A percentile compares a stretch with the other conserved stretches of the same genome.
phyloP scores from a whole-genome alignment of 1,284 basidiomycete genomes.

The Boletus semigastroideus region DNA sequence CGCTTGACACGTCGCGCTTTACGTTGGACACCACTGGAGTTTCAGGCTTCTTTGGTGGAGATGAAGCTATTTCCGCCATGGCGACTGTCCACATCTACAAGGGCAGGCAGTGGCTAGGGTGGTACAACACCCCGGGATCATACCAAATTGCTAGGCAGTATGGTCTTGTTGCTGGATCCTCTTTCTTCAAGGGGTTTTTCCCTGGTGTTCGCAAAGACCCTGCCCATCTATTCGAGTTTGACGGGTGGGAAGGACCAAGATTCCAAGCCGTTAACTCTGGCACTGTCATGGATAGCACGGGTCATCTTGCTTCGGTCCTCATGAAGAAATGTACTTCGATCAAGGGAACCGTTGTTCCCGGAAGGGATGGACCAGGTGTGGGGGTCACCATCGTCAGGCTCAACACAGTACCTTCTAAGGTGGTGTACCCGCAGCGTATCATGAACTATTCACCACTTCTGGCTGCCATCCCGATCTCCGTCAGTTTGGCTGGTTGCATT shows the following conservation, averaged over 20 bases:
- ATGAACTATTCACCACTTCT: constrained; percentile 12
- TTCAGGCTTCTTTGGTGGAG: constrained; percentile 17
- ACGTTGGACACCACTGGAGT: constrained; percentile 26
- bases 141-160: constrained; percentile 31
- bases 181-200: constrained; percentile 27
- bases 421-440: constrained; percentile 8
- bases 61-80: constrained; percentile 34
- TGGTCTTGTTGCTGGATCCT: constrained; percentile 25
- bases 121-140: constrained; percentile 35
- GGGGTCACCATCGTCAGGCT: constrained; percentile 23
- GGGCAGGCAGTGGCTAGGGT: constrained; percentile 29
- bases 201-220: constrained; percentile 26
- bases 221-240: constrained; percentile 24
- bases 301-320: constrained; percentile 16
- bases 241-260: constrained; percentile 24
- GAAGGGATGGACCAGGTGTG: constrained; percentile 19
- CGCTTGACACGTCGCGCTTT: constrained; percentile 17
- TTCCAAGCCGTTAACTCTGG: constrained; percentile 18
- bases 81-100: constrained; percentile 29
- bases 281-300: constrained; percentile 18
- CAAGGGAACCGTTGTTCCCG: constrained; percentile 2
- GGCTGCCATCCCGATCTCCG: constrained; percentile 19
- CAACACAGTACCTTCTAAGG: constrained; percentile 6
- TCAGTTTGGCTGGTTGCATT: constrained; percentile 20
- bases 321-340: constrained; percentile 13